Evolutionary conservation across 805 yeast species (phyloP).

Genomic region (Myxozyma vanderwaltii): DNA sequence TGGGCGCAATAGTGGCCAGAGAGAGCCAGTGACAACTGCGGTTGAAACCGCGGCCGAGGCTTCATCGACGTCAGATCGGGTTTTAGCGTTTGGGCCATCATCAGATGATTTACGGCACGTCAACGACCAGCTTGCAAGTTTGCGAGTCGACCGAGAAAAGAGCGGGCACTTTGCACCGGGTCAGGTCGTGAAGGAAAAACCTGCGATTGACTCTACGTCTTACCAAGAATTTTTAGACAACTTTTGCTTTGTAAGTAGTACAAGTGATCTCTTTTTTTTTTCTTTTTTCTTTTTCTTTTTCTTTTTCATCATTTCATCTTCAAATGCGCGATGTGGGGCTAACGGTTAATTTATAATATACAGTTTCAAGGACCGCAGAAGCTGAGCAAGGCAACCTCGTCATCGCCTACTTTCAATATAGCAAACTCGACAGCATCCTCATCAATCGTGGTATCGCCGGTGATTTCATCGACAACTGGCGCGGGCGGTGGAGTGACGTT

Average conservation of each 20-base stretch:
- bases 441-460: not conserved
- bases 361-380: slow-evolving; percentile 27
- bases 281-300: no score
- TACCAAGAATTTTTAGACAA: slow-evolving; percentile 46
- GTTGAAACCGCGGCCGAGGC: not conserved
- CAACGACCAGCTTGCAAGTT: slow-evolving; percentile 26
- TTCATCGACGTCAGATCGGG: not conserved
- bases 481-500: not conserved
- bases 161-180: not conserved
- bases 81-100: slow-evolving; percentile 24
- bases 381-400: not conserved
- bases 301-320: no score
- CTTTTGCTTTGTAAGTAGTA: slow-evolving; percentile 43
- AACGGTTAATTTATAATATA: no score
- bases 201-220: slow-evolving; percentile 42
- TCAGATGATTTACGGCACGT: slow-evolving; percentile 31
- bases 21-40: slow-evolving; percentile 7
- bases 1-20: not conserved
- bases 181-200: slow-evolving; percentile 26
- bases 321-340: no score
- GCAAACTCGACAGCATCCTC: not conserved
- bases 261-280: no score
- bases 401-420: not conserved
- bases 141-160: slow-evolving; percentile 20
- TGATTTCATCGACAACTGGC: not conserved